Base-by-base conservation (phyloP, 768 basidiomycete species). In the Cyathus striatus region DNA sequence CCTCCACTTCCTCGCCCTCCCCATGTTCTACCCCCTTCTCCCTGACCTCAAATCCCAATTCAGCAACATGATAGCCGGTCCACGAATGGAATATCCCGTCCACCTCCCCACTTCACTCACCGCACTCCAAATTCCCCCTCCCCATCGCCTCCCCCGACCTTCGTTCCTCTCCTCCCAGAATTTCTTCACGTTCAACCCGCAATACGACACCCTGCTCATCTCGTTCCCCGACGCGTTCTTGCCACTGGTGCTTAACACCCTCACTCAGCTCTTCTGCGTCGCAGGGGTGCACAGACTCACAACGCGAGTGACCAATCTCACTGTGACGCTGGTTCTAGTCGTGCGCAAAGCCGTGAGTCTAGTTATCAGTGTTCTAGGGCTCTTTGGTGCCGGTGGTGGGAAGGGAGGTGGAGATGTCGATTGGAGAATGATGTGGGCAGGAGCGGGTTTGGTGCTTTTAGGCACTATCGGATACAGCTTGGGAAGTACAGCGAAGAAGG, bases 281-380 rank as follows among this genome's bases (percentile, higher is more conserved):
- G 69, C 88, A 0, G 93, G 93, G 23, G 93, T 95, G 34, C 82
- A 96, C 59, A 72, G 89, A 37, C 73, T 97, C 47, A 90, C 90
- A 0, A 81, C 83, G 1, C 76, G 80, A 36, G 84, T 90, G 5
- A 79, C 76, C 39, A 73, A 84, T 7, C 69, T 92, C 30, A 85
- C 78, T 1, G 89, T 92, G 14, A 88, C 85, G 3, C 81, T 91
- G 42, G 73, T 90, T 20, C 71, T 90, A 32, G 86, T 85, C 41
- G 83, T 92, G 14, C 76, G 89, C 44, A 92, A 92, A 57, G 89
- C 88, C 10, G 70, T 76, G 23, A 90, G 86, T 42, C 65, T 91
- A 13, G 60, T 89, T 18, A 69, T 92, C 49, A 90, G 87, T 53
- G 79, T 88, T 18, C 70, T 58, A 44, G 69, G 78, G 1, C 58